Evolutionary conservation across 2,329 filamentous ascomycete species (phyloP).

Genomic region (Piedraia hortae): DNA sequence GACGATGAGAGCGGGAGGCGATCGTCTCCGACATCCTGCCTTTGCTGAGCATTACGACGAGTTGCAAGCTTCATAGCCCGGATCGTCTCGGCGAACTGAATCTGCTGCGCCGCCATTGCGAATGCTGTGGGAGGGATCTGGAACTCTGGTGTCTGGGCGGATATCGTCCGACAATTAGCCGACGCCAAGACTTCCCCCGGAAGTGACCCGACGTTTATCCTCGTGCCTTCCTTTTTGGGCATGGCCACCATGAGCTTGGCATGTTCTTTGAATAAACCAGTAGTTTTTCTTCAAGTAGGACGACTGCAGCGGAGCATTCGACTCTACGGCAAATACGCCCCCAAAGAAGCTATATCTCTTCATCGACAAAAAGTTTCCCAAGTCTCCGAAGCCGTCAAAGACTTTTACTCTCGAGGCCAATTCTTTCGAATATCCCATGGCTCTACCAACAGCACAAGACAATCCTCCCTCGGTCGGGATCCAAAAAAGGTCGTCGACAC

Average conservation of each 20-base stretch:
- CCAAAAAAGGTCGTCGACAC: conserved; percentile 31
- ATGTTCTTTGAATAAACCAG: no score
- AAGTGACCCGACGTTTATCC: neutral
- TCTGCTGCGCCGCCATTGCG: conserved; percentile 27
- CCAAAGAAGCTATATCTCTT: neutral
- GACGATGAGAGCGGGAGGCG: conserved; percentile 29
- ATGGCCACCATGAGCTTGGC: no score
- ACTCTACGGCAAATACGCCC: no score
- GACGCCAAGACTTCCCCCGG: neutral
- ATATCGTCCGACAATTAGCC: neutral
- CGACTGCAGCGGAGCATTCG: no score
- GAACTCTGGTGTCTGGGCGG: neutral
- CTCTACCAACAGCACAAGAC: conserved; percentile 48
- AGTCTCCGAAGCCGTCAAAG: conserved; percentile 2
- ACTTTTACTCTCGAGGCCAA: conserved; percentile 14
- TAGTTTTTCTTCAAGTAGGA: no score
- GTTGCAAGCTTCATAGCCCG: conserved; percentile 39
- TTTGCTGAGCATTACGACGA: conserved; percentile 21
- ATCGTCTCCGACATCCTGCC: conserved; percentile 52
- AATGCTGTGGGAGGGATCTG: conserved; percentile 1
- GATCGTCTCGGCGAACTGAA: conserved; percentile 38
- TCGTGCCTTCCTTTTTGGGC: neutral
- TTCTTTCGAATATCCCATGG: conserved; percentile 55
- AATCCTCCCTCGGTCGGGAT: conserved; percentile 12
- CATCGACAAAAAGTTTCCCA: conserved; percentile 2